Conservation (phyloP, 1,139 yeast species). For the Suhomyces panamericanus region DNA sequence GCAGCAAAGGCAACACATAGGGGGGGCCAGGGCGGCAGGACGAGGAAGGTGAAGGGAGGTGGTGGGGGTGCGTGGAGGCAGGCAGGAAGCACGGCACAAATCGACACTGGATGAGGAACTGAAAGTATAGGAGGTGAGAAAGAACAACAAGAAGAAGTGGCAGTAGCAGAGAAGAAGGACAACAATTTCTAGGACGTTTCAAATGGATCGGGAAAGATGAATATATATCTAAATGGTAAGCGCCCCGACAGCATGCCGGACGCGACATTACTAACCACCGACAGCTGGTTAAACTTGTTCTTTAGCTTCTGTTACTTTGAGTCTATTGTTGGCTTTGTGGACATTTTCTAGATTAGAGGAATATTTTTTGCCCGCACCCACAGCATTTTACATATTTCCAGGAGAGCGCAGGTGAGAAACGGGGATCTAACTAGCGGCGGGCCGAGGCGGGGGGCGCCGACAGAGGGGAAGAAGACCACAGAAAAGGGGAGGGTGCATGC, state of each 20-base stretch:
- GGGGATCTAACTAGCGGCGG: neutral
- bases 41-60: neutral
- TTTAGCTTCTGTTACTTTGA: slow-evolving; percentile 11
- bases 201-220: slow-evolving; percentile 6
- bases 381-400: slow-evolving; percentile 8
- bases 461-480: neutral
- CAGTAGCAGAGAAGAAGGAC: neutral
- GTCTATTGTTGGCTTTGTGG: slow-evolving; percentile 11
- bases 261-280: slow-evolving; percentile 8
- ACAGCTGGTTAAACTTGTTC: slow-evolving; percentile 13
- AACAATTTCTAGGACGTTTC: neutral
- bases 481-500: too few species aligned
- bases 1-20: slow-evolving; percentile 3
- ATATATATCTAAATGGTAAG: slow-evolving; percentile 7
- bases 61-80: neutral
- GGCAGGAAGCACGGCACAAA: neutral
- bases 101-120: neutral
- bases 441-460: neutral
- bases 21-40: neutral
- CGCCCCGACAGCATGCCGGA: slow-evolving; percentile 6
- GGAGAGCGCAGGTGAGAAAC: neutral
- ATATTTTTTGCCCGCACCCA: slow-evolving; percentile 9
- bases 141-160: neutral
- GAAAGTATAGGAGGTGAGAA: neutral
- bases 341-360: slow-evolving; percentile 8